A percentile compares a stretch with the other conserved stretches of the same genome.
Evolutionary conservation across 2,329 filamentous ascomycete species (phyloP).

Genomic region (Monosporascus ibericus): DNA sequence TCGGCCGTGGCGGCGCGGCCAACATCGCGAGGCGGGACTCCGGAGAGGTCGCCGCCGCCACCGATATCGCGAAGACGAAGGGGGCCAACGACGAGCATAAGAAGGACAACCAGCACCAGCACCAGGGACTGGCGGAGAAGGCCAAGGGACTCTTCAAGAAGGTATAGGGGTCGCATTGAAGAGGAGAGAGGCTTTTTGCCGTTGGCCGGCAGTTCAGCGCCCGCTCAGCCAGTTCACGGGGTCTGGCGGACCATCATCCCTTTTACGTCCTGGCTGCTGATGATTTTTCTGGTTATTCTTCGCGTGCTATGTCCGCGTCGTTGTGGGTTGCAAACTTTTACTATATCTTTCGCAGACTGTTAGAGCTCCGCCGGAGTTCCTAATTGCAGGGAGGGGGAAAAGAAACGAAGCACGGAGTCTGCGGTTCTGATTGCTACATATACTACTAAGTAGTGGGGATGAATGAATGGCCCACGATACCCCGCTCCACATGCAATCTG

Average conservation of each 20-base stretch:
- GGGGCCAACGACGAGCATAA: conserved; percentile 27
- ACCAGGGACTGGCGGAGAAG: conserved; percentile 31
- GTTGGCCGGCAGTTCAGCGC: too few relatives aligned
- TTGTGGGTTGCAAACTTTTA: too few relatives aligned
- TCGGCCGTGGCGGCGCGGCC: conserved; percentile 69
- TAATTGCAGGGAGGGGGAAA: conserved; percentile 9
- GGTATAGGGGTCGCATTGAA: conserved; percentile 23
- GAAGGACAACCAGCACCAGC: conserved; percentile 15
- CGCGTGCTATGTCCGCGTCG: too few relatives aligned
- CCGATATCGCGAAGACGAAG: conserved; percentile 52
- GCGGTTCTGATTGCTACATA: neutral
- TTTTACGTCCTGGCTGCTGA: too few relatives aligned
- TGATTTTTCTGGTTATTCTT: too few relatives aligned
- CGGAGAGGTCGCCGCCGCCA: conserved; percentile 43
- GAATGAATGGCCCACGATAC: neutral
- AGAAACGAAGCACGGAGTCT: conserved; percentile 11
- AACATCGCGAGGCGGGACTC: conserved; percentile 54
- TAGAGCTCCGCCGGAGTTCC: neutral
- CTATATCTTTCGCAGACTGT: too few relatives aligned
- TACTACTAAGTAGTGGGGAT: neutral
- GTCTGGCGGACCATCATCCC: too few relatives aligned
- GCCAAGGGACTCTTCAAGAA: conserved; percentile 47
- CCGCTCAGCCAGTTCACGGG: too few relatives aligned
- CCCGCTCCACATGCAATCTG: neutral
- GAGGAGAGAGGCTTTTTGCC: neutral